Conservation (phyloP, 2,329 filamentous ascomycete species). For the Cryphonectria naterciae region DNA sequence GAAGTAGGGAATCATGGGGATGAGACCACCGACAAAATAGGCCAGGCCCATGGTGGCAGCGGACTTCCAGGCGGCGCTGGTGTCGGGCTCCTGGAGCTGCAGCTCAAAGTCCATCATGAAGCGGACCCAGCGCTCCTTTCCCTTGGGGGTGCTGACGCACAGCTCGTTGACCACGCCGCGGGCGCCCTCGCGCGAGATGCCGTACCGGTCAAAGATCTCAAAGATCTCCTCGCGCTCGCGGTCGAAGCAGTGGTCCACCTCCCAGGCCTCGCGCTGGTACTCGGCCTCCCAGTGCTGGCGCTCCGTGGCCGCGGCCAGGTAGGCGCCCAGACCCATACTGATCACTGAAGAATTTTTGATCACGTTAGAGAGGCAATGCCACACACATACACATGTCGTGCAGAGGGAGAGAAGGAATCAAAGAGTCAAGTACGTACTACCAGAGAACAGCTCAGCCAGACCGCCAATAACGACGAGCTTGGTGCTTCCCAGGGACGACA, state of each 20-base stretch:
- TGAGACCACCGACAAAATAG: slow-evolving; percentile 71
- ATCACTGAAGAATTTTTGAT: slow-evolving; percentile 48
- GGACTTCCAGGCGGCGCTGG: slow-evolving; percentile 54
- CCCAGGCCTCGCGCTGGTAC: slow-evolving; percentile 48
- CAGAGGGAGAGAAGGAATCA: neutral
- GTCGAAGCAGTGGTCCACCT: slow-evolving; percentile 48
- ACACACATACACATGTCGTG: too few species aligned
- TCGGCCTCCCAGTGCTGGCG: slow-evolving; percentile 54
- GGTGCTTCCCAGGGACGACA: slow-evolving; percentile 66
- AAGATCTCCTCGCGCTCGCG: slow-evolving; percentile 54
- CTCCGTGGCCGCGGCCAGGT: slow-evolving; percentile 67
- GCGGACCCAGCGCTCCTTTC: slow-evolving; percentile 52
- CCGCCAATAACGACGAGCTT: slow-evolving; percentile 10
- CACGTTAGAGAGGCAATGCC: neutral
- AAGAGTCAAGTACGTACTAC: slow-evolving; percentile 41
- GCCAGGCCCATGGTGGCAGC: slow-evolving; percentile 69
- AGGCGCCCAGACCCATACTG: slow-evolving; percentile 77
- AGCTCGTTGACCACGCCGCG: slow-evolving; percentile 55
- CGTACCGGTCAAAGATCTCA: slow-evolving; percentile 50
- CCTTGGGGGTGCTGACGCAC: slow-evolving; percentile 41
- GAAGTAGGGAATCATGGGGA: slow-evolving; percentile 75
- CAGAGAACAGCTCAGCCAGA: slow-evolving; percentile 71
- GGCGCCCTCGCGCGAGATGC: slow-evolving; percentile 48
- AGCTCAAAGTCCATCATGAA: slow-evolving; percentile 66
- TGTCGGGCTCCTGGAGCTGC: slow-evolving; percentile 49